Conservation (phyloP, 306 rosid genomes). For the Cercis canadensis region DNA sequence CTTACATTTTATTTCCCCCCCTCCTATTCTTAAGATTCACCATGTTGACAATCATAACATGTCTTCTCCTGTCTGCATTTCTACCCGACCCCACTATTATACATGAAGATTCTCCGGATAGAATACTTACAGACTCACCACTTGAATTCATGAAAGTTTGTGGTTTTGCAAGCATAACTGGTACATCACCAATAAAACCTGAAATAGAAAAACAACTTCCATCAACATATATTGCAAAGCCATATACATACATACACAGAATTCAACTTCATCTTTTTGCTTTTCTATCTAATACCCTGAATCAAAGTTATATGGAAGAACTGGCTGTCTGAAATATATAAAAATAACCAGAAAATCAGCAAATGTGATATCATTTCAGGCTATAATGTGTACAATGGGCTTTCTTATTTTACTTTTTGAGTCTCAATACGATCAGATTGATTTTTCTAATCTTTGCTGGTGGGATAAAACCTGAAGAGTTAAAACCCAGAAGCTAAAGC, state of each 20-base stretch:
- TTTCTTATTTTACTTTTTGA: background rate
- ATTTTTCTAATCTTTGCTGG: background rate
- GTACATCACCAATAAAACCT: constrained; percentile 82
- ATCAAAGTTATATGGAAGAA: constrained; percentile 1
- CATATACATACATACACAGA: no score
- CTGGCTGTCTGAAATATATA: constrained; percentile 3
- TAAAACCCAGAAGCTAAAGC: background rate
- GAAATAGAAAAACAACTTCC: constrained; percentile 35
- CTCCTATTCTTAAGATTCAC: background rate
- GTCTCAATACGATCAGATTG: background rate
- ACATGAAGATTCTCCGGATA: constrained; percentile 35
- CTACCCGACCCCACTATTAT: constrained; percentile 22
- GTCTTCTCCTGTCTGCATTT: constrained; percentile 1
- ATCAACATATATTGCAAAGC: constrained; percentile 10
- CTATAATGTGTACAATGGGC: background rate
- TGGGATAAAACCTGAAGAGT: no score
- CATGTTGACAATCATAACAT: background rate
- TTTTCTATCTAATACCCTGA: constrained; percentile 20
- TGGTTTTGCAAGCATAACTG: constrained; percentile 88
- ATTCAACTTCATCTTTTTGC: no score
- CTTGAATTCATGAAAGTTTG: constrained; percentile 94
- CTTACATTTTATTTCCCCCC: no score
- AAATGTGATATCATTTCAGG: background rate
- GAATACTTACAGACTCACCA: constrained; percentile 96
- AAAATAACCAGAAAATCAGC: background rate